Evolutionary conservation across 2,329 filamentous ascomycete species (phyloP).

Genomic region (Apiospora arundinis): DNA sequence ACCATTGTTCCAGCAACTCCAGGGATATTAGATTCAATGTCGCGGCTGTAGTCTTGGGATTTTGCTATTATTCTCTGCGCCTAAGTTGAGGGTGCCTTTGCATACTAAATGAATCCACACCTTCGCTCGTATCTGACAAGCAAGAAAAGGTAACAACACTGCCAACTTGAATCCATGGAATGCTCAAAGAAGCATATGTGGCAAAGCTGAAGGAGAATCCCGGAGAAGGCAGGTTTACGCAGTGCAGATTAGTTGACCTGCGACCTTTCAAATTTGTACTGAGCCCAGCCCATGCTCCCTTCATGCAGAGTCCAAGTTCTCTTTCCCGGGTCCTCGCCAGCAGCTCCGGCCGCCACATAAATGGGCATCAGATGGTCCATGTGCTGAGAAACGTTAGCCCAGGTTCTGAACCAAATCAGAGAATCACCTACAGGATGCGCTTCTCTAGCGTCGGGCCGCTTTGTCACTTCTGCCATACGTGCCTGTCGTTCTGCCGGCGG

Average conservation of each 20-base stretch:
- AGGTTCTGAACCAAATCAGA: not conserved
- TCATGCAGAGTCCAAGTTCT: slow-evolving; percentile 55
- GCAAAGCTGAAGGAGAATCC: not conserved
- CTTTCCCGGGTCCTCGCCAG: slow-evolving; percentile 48
- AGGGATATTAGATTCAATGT: not conserved
- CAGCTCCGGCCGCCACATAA: slow-evolving; percentile 54
- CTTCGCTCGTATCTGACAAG: not conserved
- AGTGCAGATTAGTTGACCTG: not conserved
- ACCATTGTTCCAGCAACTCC: not conserved
- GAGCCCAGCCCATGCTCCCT: slow-evolving; percentile 52
- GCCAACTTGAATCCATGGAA: not conserved
- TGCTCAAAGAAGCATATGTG: not conserved
- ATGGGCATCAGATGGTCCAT: slow-evolving; percentile 59
- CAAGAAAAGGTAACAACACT: not conserved
- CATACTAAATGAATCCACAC: not conserved
- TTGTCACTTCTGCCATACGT: slow-evolving; percentile 46
- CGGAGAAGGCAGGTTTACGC: not conserved
- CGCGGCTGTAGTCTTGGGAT: not conserved
- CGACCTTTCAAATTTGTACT: slow-evolving; percentile 50
- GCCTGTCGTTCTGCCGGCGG: slow-evolving; percentile 45
- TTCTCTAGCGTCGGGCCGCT: slow-evolving; percentile 52
- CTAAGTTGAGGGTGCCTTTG: not conserved
- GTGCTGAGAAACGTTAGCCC: slow-evolving; percentile 33
- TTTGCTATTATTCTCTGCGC: not conserved
- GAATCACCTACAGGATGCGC: slow-evolving; percentile 47